Percentiles rank a stretch among this genome's conserved stretches.
phyloP scores from a whole-genome alignment of 176 grass and related monocot species.

The Cenchrus americanus region DNA sequence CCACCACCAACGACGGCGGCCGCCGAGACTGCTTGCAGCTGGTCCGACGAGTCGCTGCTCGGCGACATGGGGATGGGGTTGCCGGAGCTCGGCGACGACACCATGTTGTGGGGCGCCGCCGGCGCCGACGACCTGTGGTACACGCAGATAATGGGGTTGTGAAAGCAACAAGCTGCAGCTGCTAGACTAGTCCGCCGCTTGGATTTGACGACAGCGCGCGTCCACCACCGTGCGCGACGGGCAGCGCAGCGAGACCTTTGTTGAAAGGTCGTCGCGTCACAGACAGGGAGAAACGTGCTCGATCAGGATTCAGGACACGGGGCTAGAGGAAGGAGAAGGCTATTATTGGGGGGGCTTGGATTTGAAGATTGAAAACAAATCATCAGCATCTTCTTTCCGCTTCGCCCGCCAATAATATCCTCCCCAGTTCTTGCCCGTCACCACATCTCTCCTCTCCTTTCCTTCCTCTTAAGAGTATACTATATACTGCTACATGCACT shows the following conservation, averaged over 20 bases:
- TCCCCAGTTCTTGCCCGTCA: conserved; percentile 46
- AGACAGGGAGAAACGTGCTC: neutral
- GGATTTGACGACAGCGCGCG: neutral
- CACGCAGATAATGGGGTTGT: conserved; percentile 50
- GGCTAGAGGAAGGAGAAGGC: conserved; percentile 33
- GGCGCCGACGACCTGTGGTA: conserved; percentile 66
- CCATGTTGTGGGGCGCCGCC: conserved; percentile 58
- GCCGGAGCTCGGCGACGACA: conserved; percentile 63
- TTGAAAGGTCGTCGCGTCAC: neutral
- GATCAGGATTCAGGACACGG: neutral
- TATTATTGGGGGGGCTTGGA: conserved; percentile 37
- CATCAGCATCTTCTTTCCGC: neutral
- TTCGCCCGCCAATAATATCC: conserved; percentile 45
- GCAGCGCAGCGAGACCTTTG: neutral
- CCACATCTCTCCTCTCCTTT: neutral
- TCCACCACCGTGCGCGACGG: neutral
- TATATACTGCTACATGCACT: too few relatives aligned
- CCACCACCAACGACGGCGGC: neutral
- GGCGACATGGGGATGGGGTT: conserved; percentile 38
- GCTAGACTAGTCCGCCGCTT: conserved; percentile 9
- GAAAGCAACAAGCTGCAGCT: neutral
- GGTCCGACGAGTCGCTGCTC: conserved; percentile 60
- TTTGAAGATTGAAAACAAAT: neutral
- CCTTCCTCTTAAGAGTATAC: too few relatives aligned
- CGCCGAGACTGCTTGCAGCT: conserved; percentile 24